Conservation (phyloP, 192 early-diverging fungal genomes). For the Funneliformis mosseae region DNA sequence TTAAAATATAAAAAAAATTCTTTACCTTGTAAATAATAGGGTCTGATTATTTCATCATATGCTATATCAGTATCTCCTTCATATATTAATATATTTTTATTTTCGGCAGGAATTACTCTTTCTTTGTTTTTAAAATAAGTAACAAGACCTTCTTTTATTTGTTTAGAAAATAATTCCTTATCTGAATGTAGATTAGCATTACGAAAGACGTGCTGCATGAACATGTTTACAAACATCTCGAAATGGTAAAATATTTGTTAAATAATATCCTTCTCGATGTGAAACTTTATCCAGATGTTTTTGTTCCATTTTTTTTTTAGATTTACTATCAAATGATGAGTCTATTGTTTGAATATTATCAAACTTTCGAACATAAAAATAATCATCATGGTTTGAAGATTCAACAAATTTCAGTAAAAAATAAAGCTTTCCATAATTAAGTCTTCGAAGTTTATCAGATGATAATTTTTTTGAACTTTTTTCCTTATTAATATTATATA, state of each 20-base stretch:
- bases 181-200: no score
- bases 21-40: no score
- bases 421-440: constrained; percentile 1
- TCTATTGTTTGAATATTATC: background rate
- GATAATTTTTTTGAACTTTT: background rate
- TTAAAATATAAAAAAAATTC: no score
- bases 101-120: no score
- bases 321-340: background rate
- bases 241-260: background rate
- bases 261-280: background rate
- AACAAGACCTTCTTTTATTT: no score
- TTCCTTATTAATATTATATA: background rate
- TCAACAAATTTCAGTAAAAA: background rate
- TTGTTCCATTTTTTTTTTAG: background rate
- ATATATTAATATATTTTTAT: no score
- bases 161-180: no score
- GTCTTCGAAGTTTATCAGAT: background rate
- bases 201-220: background rate
- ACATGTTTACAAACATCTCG: background rate
- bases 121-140: no score
- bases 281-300: background rate
- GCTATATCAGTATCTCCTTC: no score
- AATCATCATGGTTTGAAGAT: background rate
- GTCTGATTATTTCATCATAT: no score
- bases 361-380: background rate